Evolutionary conservation across 345 rosid species (phyloP), one percentile per base, ranked within the genome.

Genomic region (Leavenworthia alabamica): DNA sequence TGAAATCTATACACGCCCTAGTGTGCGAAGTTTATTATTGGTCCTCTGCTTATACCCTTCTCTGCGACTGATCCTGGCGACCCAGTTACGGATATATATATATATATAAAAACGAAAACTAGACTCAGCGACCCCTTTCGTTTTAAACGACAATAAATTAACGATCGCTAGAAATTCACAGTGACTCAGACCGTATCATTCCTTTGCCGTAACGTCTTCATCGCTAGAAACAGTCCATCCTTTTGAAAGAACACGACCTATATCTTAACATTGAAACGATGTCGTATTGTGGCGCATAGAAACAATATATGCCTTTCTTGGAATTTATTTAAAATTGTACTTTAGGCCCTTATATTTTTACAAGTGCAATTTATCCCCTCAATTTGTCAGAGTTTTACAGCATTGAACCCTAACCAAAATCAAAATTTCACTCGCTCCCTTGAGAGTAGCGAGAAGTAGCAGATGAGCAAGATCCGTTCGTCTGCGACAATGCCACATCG

Each of bases 401-500:
- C 29, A 29, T 55, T 48, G 10, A 56, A 20, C 74, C 69, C 46
- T 50, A 58, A 60, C 27, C 55, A 9, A 19, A 70, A 46, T 36
- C 39, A 42, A 62, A 67, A 44, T 37, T 43, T 19, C 41, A 63
- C 59, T 70, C 65, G 16, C n/a, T n/a, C n/a, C n/a, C n/a, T 64
- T 49, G 51, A 39, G 72, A 53, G 67, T 43, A 72, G 71, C 37
- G 58, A 52, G 60, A 17, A 44, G 28, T 24, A 26, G 67, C 20
- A 39, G 56, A 66, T 66, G 71, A 70, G 82, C 66, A 20, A 50
- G 68, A 61, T 67, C 63, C 74, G 85, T 79, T 78, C 88, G 26
- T 70, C 82, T 58, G 68, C 76, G 45, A 51, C 82, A 77, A 82
- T 86, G 82, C 32, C 86, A 20, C 86, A 62, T 70, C 82, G 77